phyloP scores from a whole-genome alignment of 164 flowering plant species.

The Pachysandra terminalis region DNA sequence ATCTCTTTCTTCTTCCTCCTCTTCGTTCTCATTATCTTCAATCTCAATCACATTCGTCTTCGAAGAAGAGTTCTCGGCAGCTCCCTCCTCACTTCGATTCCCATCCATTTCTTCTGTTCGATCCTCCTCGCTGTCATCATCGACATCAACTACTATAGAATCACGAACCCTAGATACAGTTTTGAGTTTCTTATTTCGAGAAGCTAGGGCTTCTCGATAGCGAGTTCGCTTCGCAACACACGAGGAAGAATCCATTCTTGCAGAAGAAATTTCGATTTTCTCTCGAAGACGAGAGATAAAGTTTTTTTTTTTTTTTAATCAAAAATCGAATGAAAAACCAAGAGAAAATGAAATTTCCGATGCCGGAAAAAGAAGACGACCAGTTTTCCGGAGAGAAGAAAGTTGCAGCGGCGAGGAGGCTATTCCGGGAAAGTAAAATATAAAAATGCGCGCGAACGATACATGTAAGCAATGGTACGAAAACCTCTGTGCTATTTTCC shows the following conservation, averaged over 20 bases:
- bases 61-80: not conserved
- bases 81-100: not conserved
- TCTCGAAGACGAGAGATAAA: not conserved
- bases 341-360: no score
- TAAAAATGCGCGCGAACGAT: no score
- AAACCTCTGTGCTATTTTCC: no score
- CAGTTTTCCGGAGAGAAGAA: no score
- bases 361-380: no score
- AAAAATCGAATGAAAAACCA: no score
- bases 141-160: not conserved
- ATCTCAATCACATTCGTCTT: not conserved
- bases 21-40: not conserved
- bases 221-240: constrained; percentile 8
- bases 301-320: no score
- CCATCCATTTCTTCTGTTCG: not conserved
- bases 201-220: not conserved
- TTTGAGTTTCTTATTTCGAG: no score
- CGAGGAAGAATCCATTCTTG: constrained; percentile 4
- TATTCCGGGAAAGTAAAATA: no score
- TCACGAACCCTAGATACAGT: not conserved
- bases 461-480: no score
- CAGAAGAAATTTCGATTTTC: not conserved
- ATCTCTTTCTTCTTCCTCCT: not conserved
- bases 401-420: no score
- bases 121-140: not conserved